Percentiles rank a stretch among this genome's conserved stretches.
Conservation (phyloP, 1,139 yeast species). For the Saccharomycopsis hybrid region DNA sequence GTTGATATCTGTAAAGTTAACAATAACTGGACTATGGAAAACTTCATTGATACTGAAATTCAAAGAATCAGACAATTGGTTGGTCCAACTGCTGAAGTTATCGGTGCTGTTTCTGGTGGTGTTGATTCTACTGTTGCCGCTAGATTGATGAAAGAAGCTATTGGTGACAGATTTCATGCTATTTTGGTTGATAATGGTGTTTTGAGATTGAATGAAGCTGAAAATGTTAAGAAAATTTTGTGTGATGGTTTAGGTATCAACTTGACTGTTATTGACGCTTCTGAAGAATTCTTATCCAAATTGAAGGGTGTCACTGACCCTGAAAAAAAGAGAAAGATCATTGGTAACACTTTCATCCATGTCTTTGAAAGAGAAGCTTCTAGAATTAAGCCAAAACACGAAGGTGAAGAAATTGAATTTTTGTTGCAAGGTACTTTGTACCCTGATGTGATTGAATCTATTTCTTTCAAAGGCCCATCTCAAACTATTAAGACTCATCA, state of each 20-base stretch:
- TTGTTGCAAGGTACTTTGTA: slow-evolving; percentile 95
- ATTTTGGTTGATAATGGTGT: slow-evolving; percentile 97
- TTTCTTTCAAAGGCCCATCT: slow-evolving; percentile 98
- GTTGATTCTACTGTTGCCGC: slow-evolving; percentile 99
- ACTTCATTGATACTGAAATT: slow-evolving; percentile 94
- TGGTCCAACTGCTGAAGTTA: slow-evolving; percentile 97
- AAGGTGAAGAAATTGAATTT: slow-evolving; percentile 87
- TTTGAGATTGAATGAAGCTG: slow-evolving; percentile 91
- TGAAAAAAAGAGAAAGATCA: slow-evolving; percentile 97
- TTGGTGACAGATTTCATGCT: slow-evolving; percentile 98
- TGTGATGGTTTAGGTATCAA: slow-evolving; percentile 92
- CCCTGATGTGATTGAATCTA: slow-evolving; percentile 98
- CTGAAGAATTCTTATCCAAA: slow-evolving; percentile 79
- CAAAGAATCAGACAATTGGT: slow-evolving; percentile 83
- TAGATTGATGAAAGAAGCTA: slow-evolving; percentile 94
- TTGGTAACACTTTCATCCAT: slow-evolving; percentile 95
- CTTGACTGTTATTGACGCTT: slow-evolving; percentile 89
- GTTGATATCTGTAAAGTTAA: slow-evolving; percentile 79
- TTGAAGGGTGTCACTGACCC: slow-evolving; percentile 96
- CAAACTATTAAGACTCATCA: slow-evolving; percentile 99
- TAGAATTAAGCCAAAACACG: slow-evolving; percentile 72
- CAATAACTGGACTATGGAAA: slow-evolving; percentile 97
- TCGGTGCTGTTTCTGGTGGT: slow-evolving; percentile 99
- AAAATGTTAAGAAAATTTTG: slow-evolving; percentile 77
- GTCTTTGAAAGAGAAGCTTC: slow-evolving; percentile 96